Base-by-base conservation (phyloP, 331 rosid genomes). In the Stylosanthes scabra region DNA sequence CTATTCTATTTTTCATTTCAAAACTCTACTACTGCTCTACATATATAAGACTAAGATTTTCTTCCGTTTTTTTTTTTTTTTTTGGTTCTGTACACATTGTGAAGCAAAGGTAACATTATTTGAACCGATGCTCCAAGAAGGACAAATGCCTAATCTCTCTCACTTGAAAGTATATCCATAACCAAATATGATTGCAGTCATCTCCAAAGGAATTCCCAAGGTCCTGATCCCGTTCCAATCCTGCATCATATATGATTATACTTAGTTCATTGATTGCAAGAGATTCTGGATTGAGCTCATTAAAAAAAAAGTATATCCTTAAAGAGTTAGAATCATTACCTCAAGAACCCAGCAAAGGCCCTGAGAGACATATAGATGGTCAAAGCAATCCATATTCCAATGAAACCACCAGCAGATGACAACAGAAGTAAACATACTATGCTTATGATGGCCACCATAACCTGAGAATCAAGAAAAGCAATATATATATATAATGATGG, bases 171-270 rank as follows among this genome's bases (percentile, higher is more conserved):
- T 57, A 49, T 34, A 34, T 34, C 39, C 3, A 3, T 34, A 34
- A 34, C 59, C 77, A 25, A 34, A 14, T 78, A 57, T 55, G 47
- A 64, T 67, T 74, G 57, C 74, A 41, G 5, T 76, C 71, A 79
- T 20, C 58, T 64, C 72, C 88, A 71, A 27, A 91, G 96, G 78
- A 89, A 89, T 39, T 75, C 55, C 97, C 97, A 91, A 14, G 97
- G 97, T 59, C 97, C 97, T 56, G 96, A 84, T 62, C 96, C 88
- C 5, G 96, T 89, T 75, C 97, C 97, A 72, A 91, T 86, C 86
- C 97, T 91, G 97, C 82, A 84, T 11, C 40, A 70, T 71, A 56
- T 15, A 40, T 63, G 31, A 67, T 57, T 29, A 15, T 14, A 5
- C 11, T 66, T 50, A 81, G 52, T 41, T 63, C 54, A 52, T 20